Evolutionary conservation across 352 stramenopile genomes (phyloP), one percentile per base, ranked within the genome.

Genomic region (Pythium volutum): DNA sequence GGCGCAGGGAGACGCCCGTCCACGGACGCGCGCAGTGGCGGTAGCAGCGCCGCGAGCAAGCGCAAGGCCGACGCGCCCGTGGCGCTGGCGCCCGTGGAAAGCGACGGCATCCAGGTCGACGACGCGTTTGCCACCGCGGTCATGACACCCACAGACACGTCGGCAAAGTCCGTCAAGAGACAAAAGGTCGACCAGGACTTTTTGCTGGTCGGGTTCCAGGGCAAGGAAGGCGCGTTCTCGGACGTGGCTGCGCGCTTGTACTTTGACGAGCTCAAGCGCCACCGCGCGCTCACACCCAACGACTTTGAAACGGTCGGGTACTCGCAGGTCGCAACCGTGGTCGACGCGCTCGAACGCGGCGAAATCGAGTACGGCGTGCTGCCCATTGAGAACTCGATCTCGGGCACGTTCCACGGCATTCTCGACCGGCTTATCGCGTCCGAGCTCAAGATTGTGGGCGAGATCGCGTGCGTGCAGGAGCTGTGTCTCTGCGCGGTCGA

Each of bases 311-410:
- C 81, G 0, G 69, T 89, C 20, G 76, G 76, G 9, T 81, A 85
- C 42, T 72, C 78, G 25, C 77, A 87, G 29, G 69, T 87, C 27
- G 62, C 59, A 26, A 72, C 85, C 41, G 77, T 89, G 51, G 59
- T 91, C 62, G 74, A 76, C 23, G 77, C 77, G 9, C 67, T 89
- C 14, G 74, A 87, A 54, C 72, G 75, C n/a, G 75, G 74, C 10
- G 75, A 84, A 45, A 71, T 88, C 34, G 69, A 79, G 25, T 89
- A 77, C 59, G 81, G 65, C 27, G 79, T 91, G 36, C 38, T 91
- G 45, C 81, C 81, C 3, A 72, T 89, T 42, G 77, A 88, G 57
- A 88, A 90, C 73, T 91, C 79, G 10, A 77, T 87, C 54, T 89
- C 79, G 1, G 81, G 79, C 53, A 91, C 77, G 31, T 88, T 91